phyloP scores from a whole-genome alignment of 371 early-diverging fungal species.

The Mortierella polycephala region DNA sequence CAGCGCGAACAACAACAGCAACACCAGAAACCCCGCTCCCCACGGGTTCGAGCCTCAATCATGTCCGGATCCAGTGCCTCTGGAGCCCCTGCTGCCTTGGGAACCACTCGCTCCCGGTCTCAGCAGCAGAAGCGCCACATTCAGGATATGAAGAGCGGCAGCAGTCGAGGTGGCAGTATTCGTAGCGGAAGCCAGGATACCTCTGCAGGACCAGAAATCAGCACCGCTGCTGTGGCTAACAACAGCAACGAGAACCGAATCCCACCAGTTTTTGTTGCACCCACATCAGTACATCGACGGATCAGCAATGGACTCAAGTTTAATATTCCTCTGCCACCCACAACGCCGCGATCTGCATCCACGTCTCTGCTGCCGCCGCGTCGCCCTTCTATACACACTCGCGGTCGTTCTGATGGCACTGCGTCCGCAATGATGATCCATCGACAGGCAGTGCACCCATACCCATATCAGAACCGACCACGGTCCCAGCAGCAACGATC shows the following conservation, averaged over 20 bases:
- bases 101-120: conserved; percentile 3
- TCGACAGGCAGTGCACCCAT: not conserved
- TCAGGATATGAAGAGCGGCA: conserved; percentile 5
- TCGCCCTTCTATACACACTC: conserved; percentile 17
- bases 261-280: not conserved
- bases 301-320: conserved; percentile 12
- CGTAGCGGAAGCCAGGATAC: conserved; percentile 2
- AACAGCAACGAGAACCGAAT: conserved; percentile 18
- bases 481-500: conserved; percentile 11
- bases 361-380: not conserved
- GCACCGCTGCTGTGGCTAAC: conserved; percentile 37
- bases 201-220: conserved; percentile 13
- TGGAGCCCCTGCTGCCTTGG: not conserved
- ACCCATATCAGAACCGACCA: conserved; percentile 1
- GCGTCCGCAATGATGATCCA: not conserved
- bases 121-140: conserved; percentile 2
- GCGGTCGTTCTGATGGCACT: conserved; percentile 37
- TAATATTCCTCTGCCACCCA: conserved; percentile 13
- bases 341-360: not conserved
- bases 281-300: conserved; percentile 2
- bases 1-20: not conserved
- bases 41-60: conserved; percentile 3
- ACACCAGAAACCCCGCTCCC: conserved; percentile 16
- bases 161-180: not conserved
- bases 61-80: not conserved